Evolutionary conservation across 164 flowering plant species (phyloP), one percentile per base, ranked within the genome.

Genomic region (Vitis cinerea): DNA sequence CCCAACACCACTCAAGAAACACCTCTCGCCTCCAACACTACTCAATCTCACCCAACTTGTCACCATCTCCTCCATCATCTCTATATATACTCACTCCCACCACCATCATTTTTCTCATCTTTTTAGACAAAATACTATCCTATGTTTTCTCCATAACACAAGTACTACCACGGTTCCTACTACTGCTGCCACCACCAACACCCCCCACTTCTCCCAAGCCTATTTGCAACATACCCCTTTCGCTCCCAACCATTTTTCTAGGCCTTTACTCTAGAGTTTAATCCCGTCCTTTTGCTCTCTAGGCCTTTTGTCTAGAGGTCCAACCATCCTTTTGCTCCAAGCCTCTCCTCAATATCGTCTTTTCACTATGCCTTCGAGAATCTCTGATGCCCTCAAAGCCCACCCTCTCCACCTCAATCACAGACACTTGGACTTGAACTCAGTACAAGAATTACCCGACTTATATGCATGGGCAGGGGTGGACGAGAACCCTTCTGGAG

Each of bases 381-480:
- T 86, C 54, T 66, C 81, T 12, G 88, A 88, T 16, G 82, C 80
- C 58, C 76, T 78, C 47, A 75, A 50, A 77, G 72, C 76, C 71
- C 84, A 79, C 63, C 88, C 91, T 4, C 73, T 77, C 54, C 59
- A 80, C 67, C 77, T 73, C 59, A 74, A 65, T 17, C 71, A 64
- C 50, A 74, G 82, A 30, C 80, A 71, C 56, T 63, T 80, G 1
- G 97, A 93, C 83, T 82, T 93, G n/a, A 66, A 65, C 57, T 74
- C 91, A 1, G 68, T 84, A 7, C 68, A 70, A 27, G 90, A 91
- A 63, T 65, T 91, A 2, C 97, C 98, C 0, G 97, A 93, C 29
- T 86, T 92, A 1, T 84, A 83, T 68, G 81, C 83, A 19, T 91
- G 97, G 97, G 75, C 74, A 13, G 72, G 64, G 16, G 68, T 37